phyloP scores from a whole-genome alignment of 257 asterid genomes.

The Solanum medicagineum region DNA sequence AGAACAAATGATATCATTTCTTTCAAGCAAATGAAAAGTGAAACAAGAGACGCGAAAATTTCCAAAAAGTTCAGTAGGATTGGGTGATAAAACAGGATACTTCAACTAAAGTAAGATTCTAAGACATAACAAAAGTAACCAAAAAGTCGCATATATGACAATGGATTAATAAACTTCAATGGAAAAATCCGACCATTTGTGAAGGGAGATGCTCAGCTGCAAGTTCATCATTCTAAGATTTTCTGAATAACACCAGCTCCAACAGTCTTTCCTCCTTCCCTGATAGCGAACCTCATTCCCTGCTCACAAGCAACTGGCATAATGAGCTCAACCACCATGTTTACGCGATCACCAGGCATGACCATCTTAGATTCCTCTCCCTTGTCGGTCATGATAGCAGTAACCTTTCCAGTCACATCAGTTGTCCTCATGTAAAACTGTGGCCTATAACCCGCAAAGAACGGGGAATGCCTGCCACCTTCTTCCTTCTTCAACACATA shows the following conservation, averaged over 20 bases:
- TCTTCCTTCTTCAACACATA: conserved; percentile 98
- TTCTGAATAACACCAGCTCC: conserved; percentile 88
- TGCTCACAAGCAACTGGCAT: conserved; percentile 93
- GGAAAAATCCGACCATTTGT: not conserved
- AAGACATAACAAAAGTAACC: not conserved
- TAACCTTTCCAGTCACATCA: conserved; percentile 52
- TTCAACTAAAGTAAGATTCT: conserved; percentile 22
- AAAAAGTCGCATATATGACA: conserved; percentile 2
- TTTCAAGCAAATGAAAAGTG: not conserved
- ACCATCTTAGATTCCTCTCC: conserved; percentile 92
- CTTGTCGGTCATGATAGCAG: conserved; percentile 29
- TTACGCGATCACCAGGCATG: conserved; percentile 93
- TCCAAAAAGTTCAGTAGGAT: conserved; percentile 5
- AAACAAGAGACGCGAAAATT: not conserved
- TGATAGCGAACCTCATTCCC: conserved; percentile 94
- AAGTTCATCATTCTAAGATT: conserved; percentile 44
- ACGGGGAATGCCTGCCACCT: conserved; percentile 95
- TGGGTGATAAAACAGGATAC: conserved; percentile 14
- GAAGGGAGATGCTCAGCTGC: not conserved
- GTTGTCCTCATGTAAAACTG: conserved; percentile 99
- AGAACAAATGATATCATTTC: not conserved
- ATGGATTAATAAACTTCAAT: not conserved
- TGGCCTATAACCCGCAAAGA: conserved; percentile 87
- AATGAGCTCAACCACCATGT: conserved; percentile 90
- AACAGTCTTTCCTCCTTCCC: conserved; percentile 95